A percentile compares a stretch with the other conserved stretches of the same genome.
phyloP scores from a whole-genome alignment of 2,329 filamentous ascomycete species.

The Colletotrichum sp. region DNA sequence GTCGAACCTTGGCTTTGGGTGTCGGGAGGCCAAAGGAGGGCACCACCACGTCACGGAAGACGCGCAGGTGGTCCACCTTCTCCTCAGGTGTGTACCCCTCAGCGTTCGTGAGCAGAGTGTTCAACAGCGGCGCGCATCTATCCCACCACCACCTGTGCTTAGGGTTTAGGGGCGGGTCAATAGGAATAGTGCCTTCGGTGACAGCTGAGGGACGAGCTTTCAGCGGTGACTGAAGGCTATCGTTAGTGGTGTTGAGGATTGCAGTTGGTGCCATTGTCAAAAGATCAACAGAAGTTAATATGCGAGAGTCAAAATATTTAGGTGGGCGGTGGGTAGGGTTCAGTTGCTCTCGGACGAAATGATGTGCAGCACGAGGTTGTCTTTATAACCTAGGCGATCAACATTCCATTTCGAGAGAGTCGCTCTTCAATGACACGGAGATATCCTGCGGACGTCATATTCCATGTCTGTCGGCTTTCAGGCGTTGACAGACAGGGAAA shows the following conservation, averaged over 20 bases:
- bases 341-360: background rate
- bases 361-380: background rate
- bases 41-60: slow-evolving; percentile 16
- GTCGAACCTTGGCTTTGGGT: background rate
- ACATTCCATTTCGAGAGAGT: background rate
- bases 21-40: slow-evolving; percentile 9
- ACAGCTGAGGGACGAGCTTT: background rate
- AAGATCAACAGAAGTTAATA: background rate
- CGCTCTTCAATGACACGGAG: background rate
- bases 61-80: slow-evolving; percentile 13
- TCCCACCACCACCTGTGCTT: slow-evolving; percentile 13
- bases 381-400: background rate
- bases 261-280: background rate
- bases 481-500: background rate
- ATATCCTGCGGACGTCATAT: background rate
- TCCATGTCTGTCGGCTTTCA: background rate
- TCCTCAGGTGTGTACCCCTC: slow-evolving; percentile 5
- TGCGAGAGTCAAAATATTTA: background rate
- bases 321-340: background rate
- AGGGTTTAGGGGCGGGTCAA: slow-evolving; percentile 2
- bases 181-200: background rate
- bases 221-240: background rate
- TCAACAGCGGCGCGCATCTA: background rate
- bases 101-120: slow-evolving; percentile 1
- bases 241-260: background rate